Evolutionary conservation across 2,329 filamentous ascomycete species (phyloP).

Genomic region (Huntiella abstrusa): DNA sequence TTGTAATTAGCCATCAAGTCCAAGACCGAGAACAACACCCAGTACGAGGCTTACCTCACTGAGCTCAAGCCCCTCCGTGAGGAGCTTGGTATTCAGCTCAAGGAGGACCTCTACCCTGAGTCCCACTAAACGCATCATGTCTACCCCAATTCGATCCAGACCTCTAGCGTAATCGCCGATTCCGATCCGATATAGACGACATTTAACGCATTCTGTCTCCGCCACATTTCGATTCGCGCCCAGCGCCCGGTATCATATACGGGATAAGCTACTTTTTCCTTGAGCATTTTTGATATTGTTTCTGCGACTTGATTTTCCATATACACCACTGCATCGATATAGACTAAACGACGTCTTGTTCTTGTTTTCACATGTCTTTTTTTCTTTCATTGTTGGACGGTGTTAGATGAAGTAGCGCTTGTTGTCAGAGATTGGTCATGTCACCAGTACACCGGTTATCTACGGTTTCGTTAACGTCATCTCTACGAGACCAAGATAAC

Average conservation of each 20-base stretch:
- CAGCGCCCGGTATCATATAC: no score
- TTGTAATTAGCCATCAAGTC: conserved; percentile 68
- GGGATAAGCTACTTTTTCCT: no score
- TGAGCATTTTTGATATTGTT: not conserved
- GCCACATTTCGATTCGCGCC: no score
- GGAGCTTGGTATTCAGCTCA: conserved; percentile 79
- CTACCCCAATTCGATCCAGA: conserved; percentile 3
- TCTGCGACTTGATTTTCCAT: conserved; percentile 2
- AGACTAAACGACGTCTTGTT: no score
- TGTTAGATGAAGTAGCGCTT: no score
- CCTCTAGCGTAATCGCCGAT: not conserved
- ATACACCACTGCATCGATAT: not conserved
- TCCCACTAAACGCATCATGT: conserved; percentile 22
- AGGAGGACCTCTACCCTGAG: conserved; percentile 81
- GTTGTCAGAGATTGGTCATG: no score
- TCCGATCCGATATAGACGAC: not conserved
- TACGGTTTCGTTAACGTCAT: no score
- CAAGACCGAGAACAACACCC: conserved; percentile 96
- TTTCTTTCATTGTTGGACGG: no score
- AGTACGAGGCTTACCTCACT: conserved; percentile 91
- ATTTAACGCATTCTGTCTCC: not conserved
- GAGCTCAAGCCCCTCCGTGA: conserved; percentile 84
- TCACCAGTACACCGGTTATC: no score
- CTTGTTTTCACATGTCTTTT: no score
- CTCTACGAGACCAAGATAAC: no score